These are phyloP conservation scores for Arthrocladium fulminans DNA, from an alignment of 2,329 filamentous ascomycete genomes.

Conservation along the genomic window DNA sequence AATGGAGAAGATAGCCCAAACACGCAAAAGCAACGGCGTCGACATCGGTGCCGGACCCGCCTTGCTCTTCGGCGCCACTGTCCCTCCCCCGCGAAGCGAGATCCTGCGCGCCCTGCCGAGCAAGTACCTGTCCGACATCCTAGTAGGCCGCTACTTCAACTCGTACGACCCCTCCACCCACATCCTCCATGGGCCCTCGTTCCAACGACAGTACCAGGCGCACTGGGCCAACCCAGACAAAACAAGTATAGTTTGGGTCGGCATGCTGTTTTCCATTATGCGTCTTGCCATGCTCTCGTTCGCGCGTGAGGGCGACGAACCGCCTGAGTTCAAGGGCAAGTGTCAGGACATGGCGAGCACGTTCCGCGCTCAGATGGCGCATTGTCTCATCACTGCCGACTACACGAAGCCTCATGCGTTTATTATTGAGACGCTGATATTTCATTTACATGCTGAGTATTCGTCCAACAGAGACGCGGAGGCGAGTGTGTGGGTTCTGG, in stretches of 20 bases:
- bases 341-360: conserved; percentile 39
- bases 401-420: conserved; percentile 53
- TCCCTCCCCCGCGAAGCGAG: conserved; percentile 64
- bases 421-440: conserved; percentile 53
- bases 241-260: conserved; percentile 53
- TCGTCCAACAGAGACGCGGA: conserved; percentile 51
- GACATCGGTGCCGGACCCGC: conserved; percentile 58
- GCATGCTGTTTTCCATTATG: conserved; percentile 56
- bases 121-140: conserved; percentile 71
- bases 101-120: conserved; percentile 70
- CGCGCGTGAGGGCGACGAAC: conserved; percentile 52
- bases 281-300: conserved; percentile 56
- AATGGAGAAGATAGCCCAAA: conserved; percentile 63
- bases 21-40: conserved; percentile 49
- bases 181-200: conserved; percentile 75
- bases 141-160: conserved; percentile 86
- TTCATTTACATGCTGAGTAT: conserved; percentile 55
- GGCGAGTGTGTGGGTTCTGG: conserved; percentile 51
- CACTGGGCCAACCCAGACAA: conserved; percentile 53
- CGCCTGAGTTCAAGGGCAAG: conserved; percentile 52
- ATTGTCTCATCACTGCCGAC: conserved; percentile 54
- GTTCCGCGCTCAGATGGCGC: conserved; percentile 49
- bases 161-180: conserved; percentile 60
- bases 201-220: conserved; percentile 61
- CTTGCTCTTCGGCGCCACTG: conserved; percentile 65